Evolutionary conservation across 495 filamentous ascomycete species (phyloP).

Genomic region (Xylaria longipes): DNA sequence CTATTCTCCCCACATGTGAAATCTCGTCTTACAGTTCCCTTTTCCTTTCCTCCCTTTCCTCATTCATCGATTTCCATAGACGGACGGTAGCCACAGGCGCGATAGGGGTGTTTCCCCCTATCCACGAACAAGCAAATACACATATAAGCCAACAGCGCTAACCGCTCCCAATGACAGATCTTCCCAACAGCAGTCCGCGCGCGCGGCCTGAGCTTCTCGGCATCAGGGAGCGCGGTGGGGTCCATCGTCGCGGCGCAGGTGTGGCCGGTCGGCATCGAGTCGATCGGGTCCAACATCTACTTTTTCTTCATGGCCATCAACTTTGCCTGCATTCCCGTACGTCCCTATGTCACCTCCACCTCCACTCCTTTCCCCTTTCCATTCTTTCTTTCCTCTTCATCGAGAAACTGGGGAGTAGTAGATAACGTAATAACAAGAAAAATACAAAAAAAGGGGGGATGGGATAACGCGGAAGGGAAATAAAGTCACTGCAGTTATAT

Average conservation of each 20-base stretch:
- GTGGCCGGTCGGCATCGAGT: conserved; percentile 60
- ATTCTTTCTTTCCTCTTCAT: not conserved
- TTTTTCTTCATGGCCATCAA: conserved; percentile 66
- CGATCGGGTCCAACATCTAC: conserved; percentile 62
- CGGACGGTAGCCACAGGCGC: too few relatives aligned
- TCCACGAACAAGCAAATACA: too few relatives aligned
- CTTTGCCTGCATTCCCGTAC: conserved; percentile 54
- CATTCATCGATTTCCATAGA: too few relatives aligned
- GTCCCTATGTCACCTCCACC: not conserved
- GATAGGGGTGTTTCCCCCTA: too few relatives aligned
- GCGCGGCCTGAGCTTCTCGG: conserved; percentile 58
- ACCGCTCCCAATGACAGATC: conserved; percentile 49
- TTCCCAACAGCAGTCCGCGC: conserved; percentile 60
- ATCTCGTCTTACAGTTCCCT: not conserved
- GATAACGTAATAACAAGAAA: too few relatives aligned
- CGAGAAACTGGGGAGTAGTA: not conserved
- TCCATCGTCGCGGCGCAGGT: conserved; percentile 57
- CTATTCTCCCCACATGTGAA: too few relatives aligned
- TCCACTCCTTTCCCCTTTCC: not conserved
- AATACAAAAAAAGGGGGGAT: too few relatives aligned
- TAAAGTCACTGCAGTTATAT: not conserved
- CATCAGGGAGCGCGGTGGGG: conserved; percentile 56
- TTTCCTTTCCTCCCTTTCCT: not conserved
- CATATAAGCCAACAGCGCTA: too few relatives aligned
- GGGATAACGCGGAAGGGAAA: not conserved